These are phyloP conservation scores for Musa balbisiana DNA, from an alignment of 202 grass and related monocot species.

Conservation along the genomic window DNA sequence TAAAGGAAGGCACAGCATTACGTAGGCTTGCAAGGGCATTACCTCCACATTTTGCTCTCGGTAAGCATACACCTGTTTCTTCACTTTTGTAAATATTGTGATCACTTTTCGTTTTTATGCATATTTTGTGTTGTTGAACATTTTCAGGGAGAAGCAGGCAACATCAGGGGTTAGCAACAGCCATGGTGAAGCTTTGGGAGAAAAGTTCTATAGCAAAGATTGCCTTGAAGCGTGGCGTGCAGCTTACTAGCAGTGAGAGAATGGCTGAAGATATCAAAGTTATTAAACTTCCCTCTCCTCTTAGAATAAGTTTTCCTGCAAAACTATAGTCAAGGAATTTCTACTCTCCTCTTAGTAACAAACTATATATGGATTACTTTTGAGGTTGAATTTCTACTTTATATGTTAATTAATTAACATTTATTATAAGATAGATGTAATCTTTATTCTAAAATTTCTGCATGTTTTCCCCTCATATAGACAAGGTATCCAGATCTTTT, in stretches of 20 bases:
- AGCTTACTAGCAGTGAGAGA: slow-evolving; percentile 92
- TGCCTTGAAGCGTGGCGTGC: slow-evolving; percentile 89
- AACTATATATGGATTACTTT: not conserved
- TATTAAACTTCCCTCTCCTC: slow-evolving; percentile 20
- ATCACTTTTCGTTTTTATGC: not conserved
- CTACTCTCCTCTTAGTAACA: not conserved
- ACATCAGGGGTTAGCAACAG: slow-evolving; percentile 74
- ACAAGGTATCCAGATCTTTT: no score
- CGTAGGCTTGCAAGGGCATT: slow-evolving; percentile 63
- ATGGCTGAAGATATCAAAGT: slow-evolving; percentile 98
- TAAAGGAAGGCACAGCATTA: slow-evolving; percentile 64
- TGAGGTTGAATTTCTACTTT: not conserved
- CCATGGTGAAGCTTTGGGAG: slow-evolving; percentile 88
- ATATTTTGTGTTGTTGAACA: slow-evolving; percentile 20
- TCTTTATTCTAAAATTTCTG: no score
- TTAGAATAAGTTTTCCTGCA: not conserved
- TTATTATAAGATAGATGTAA: not conserved
- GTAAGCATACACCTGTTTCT: slow-evolving; percentile 35
- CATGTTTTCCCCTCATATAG: no score
- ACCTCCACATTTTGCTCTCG: slow-evolving; percentile 90
- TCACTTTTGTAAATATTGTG: not conserved
- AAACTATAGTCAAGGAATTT: not conserved
- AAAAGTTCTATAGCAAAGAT: slow-evolving; percentile 91
- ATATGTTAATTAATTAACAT: not conserved
- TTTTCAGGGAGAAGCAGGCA: slow-evolving; percentile 72